Evolutionary conservation across 73 alveolate species (phyloP), one percentile per base, ranked within the genome.

Genomic region (Uronychia setigera): DNA sequence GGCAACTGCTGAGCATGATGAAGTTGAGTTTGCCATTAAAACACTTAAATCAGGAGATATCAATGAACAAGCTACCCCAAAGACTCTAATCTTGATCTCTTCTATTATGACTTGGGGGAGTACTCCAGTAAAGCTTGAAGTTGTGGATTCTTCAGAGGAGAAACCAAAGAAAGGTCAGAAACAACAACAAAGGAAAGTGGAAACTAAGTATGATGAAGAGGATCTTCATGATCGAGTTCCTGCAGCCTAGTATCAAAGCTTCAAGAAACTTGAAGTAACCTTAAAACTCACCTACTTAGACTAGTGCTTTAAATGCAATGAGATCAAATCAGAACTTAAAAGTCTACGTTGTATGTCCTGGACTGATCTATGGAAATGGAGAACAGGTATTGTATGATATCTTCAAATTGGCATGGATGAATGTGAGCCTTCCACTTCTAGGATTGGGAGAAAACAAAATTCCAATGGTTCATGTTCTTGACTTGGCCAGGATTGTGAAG

Each of bases 401-500:
- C 80, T 95, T 96, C 84, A 93, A 92, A 82, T 77, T 93, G 31
- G 98, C 99, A 13, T 94, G 98, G 98, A 93, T 94, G 31, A 77
- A 83, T 30, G 92, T 83, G 46, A 29, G 80, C 32, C 58, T 88
- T 0, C 91, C 91, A 0, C 32, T 67, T 46, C 79, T 92, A 74
- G 98, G 96, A 28, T 88, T 78, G 0, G 99, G 99, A 26, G 91
- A 85, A 76, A 97, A 97, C 92, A 87, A 91, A 74, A 78, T 98
- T 13, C 99, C 99, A 0, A 98, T 99, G 14, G 94, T 98, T n/a
- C 99, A 98, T 86, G 94, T 96, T 35, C 80, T 91, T 35, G 99
- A 98, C 87, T 78, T 97, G 78, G 99, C 97, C 31, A 93, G 96
- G 85, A 76, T 81, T 0, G 81, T 81, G 74, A 81, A 81, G 34